A percentile compares a stretch with the other conserved stretches of the same genome.
These are phyloP conservation scores for Aspergillus niger DNA, from an alignment of 2,329 filamentous ascomycete genomes.

Conservation along the genomic window DNA sequence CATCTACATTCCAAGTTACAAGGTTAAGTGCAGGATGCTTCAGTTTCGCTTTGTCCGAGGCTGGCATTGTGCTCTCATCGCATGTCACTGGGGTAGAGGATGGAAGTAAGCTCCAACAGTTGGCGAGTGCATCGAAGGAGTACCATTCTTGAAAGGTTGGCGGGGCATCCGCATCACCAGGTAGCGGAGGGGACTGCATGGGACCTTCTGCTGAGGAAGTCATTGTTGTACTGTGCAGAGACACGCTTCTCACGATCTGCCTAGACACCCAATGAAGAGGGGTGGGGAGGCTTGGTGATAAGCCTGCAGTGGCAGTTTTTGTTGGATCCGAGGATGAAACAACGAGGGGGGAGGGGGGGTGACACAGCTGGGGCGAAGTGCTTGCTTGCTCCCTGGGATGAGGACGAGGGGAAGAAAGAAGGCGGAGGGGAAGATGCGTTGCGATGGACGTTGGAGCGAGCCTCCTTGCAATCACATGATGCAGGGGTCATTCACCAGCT, in stretches of 20 bases:
- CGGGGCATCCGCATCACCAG: slow-evolving; percentile 2
- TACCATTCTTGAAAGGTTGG: slow-evolving; percentile 12
- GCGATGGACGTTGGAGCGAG: not conserved
- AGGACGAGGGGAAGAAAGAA: not conserved
- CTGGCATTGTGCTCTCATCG: not conserved
- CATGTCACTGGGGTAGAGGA: not conserved
- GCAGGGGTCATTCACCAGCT: not conserved
- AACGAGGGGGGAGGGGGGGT: not conserved
- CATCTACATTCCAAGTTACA: slow-evolving; percentile 40
- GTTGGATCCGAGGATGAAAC: not conserved
- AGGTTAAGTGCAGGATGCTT: slow-evolving; percentile 27
- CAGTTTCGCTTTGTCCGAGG: not conserved
- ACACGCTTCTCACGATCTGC: not conserved
- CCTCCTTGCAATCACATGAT: not conserved
- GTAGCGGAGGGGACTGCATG: not conserved
- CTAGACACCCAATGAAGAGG: not conserved
- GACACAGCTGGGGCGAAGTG: not conserved
- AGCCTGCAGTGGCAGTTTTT: not conserved
- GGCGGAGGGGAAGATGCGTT: not conserved
- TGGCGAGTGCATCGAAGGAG: slow-evolving; percentile 1
- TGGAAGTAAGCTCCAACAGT: not conserved
- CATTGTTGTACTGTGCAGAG: not conserved
- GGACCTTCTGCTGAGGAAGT: not conserved
- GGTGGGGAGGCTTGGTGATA: not conserved
- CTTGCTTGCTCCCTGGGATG: not conserved